Evolutionary conservation across 2,329 filamentous ascomycete species (phyloP).

Genomic region (Shiraia sp.): DNA sequence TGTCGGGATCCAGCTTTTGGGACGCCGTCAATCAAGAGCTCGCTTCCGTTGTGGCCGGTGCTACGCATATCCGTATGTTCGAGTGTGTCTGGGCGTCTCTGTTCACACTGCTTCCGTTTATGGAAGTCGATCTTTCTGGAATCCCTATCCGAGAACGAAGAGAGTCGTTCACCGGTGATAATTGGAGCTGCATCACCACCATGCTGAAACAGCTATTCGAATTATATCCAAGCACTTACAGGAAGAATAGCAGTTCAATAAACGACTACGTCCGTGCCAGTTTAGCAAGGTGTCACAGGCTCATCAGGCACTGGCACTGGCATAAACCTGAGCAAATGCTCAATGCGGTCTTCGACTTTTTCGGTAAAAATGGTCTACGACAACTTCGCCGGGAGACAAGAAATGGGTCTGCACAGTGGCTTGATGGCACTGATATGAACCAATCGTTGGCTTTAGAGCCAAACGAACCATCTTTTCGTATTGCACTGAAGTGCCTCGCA

Average conservation of each 20-base stretch:
- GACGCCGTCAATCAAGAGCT: slow-evolving; percentile 47
- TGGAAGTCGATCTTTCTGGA: slow-evolving; percentile 57
- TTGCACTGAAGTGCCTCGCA: slow-evolving; percentile 62
- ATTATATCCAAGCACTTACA: slow-evolving; percentile 50
- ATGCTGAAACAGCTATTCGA: slow-evolving; percentile 54
- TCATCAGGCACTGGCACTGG: slow-evolving; percentile 63
- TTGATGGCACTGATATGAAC: slow-evolving; percentile 53
- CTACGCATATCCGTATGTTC: slow-evolving; percentile 35
- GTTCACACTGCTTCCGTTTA: slow-evolving; percentile 58
- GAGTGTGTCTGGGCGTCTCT: slow-evolving; percentile 49
- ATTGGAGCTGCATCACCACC: slow-evolving; percentile 55
- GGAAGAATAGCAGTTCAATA: slow-evolving; percentile 47
- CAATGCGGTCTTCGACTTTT: slow-evolving; percentile 62
- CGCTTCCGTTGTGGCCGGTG: slow-evolving; percentile 13
- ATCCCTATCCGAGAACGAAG: slow-evolving; percentile 49
- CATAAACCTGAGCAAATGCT: slow-evolving; percentile 58
- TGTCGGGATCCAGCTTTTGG: slow-evolving; percentile 47
- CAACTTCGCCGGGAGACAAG: slow-evolving; percentile 57
- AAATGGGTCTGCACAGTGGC: slow-evolving; percentile 57
- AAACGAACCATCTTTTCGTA: slow-evolving; percentile 61
- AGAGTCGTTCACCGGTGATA: slow-evolving; percentile 47
- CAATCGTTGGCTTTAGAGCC: slow-evolving; percentile 50
- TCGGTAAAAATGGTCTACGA: slow-evolving; percentile 57
- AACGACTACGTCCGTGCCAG: slow-evolving; percentile 59
- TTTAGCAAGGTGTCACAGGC: slow-evolving; percentile 56